Base-by-base conservation (phyloP, 176 grass and related monocot species). In the Coix lacrymajobi region DNA sequence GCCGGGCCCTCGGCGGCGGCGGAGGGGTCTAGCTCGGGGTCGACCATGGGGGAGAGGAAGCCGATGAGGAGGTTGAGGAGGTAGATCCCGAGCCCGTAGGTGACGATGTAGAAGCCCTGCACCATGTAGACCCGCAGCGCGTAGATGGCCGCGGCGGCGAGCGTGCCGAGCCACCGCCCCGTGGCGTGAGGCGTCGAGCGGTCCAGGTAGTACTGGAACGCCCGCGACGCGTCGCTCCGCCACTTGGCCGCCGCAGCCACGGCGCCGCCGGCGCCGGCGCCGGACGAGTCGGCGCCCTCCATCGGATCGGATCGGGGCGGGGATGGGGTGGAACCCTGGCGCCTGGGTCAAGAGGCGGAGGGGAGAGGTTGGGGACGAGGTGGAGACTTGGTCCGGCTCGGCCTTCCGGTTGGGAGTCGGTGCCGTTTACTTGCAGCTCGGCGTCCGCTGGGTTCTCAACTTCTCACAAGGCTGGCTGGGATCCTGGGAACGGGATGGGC, bases 31-130 rank as follows among this genome's bases (percentile, higher is more conserved):
- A 88, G 54, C 86, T 94, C 94, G 20, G 92, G 94, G 81, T 97
- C 94, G 31, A 97, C 94, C 94, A 94, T 92, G 40, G 94, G 94
- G 30, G 94, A 97, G 67, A 97, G 85, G 84, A 97, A 97, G 0
- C 94, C 94, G 80, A 97, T 97, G 78, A 97, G 92, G 67, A 97
- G 90, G 91, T 97, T 94, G 69, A 97, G 81, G 80, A 97, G 88
- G 85, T 97, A 97, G 84, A 97, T 97, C 80, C 94, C 94, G 62
- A 97, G 84, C 13, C 94, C 94, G 61, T 97, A 97, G 84, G 83
- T 90, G 67, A 97, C 85, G 56, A 97, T 90, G 87, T 97, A 97
- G 86, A 97, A 97, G 26, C 94, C 91, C 74, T 97, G 91, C 71
- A 92, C 20, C 32, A 87, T 37, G 84, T 90, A 97, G 61, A 97